Conservation (phyloP, 2,329 filamentous ascomycete genomes). For the Arthrobotrys sinensis region DNA sequence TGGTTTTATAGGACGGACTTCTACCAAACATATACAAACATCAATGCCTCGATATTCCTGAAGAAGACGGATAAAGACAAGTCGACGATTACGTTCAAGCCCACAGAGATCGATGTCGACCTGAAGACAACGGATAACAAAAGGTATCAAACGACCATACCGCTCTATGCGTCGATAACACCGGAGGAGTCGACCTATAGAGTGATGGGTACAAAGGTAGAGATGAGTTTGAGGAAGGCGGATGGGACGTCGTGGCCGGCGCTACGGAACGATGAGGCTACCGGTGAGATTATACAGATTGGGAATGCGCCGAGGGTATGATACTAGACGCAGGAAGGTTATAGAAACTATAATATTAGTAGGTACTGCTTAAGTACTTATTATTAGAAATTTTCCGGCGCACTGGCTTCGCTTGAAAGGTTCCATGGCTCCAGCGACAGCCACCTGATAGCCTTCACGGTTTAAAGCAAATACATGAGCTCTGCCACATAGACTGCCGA, state of each 20-base stretch:
- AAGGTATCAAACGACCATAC: conserved; percentile 81
- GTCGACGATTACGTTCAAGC: conserved; percentile 79
- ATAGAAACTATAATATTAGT: background rate
- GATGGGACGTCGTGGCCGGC: conserved; percentile 83
- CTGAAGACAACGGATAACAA: conserved; percentile 89
- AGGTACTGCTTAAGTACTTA: too few relatives aligned
- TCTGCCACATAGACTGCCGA: too few relatives aligned
- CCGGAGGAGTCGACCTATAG: conserved; percentile 81
- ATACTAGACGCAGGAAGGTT: background rate
- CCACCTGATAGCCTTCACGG: too few relatives aligned
- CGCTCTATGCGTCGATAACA: conserved; percentile 84
- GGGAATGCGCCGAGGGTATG: conserved; percentile 80
- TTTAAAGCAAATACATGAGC: too few relatives aligned
- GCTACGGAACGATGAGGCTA: conserved; percentile 82
- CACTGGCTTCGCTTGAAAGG: too few relatives aligned
- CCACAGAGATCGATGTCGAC: conserved; percentile 79
- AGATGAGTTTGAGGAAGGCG: conserved; percentile 76
- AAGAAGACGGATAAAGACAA: conserved; percentile 94
- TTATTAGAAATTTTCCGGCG: too few relatives aligned
- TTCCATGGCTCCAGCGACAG: too few relatives aligned
- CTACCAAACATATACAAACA: conserved; percentile 88
- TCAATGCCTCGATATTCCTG: conserved; percentile 93
- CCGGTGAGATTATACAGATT: conserved; percentile 88
- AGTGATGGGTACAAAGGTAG: conserved; percentile 89
- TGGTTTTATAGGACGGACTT: conserved; percentile 79